Conservation (phyloP, 2,329 filamentous ascomycete species). For the Botrytis elliptica region DNA sequence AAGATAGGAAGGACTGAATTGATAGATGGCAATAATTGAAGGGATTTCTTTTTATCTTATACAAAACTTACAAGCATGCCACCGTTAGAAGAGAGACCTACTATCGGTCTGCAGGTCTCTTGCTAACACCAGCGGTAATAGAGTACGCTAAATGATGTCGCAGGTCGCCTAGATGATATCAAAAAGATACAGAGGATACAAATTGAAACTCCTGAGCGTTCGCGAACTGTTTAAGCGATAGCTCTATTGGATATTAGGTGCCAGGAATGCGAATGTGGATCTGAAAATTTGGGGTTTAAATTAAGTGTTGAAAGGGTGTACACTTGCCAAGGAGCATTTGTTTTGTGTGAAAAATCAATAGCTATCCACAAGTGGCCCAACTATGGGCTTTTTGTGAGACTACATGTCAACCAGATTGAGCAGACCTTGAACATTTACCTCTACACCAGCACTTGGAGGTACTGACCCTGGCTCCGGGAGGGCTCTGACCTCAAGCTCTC, state of each 20-base stretch:
- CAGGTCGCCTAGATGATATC: neutral
- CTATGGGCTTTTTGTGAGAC: neutral
- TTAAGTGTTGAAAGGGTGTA: neutral
- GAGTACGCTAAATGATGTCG: neutral
- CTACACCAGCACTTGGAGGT: neutral
- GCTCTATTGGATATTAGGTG: neutral
- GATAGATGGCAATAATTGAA: neutral
- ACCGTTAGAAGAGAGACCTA: neutral
- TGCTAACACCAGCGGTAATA: neutral
- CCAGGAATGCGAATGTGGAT: neutral
- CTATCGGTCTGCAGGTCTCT: neutral
- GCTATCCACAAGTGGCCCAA: neutral
- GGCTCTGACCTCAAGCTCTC: neutral
- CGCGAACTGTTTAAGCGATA: neutral
- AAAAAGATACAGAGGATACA: neutral
- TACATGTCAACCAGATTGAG: neutral
- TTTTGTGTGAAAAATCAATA: neutral
- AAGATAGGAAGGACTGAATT: neutral
- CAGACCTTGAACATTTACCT: neutral
- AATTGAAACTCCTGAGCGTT: neutral
- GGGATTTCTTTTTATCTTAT: neutral
- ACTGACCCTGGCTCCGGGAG: neutral
- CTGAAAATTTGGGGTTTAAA: neutral
- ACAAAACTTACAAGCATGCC: neutral
- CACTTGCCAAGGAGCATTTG: neutral